Base-by-base conservation (phyloP, 345 rosid species). In the Rhizophora apiculata region DNA sequence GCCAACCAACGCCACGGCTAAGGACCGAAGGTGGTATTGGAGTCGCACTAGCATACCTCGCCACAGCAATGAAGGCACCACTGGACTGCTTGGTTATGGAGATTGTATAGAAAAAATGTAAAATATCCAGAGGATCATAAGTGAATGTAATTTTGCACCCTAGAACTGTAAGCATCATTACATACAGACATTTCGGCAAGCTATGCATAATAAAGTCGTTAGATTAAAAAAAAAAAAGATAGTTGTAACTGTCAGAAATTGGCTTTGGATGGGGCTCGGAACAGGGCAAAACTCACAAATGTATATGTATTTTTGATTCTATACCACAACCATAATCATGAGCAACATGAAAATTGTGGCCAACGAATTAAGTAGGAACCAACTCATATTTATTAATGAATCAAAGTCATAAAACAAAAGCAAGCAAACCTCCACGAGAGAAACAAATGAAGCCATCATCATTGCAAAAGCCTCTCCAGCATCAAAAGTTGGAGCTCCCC, bases 1-100 rank as follows among this genome's bases (percentile, higher is more conserved):
- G 98, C 98, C 98, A 94, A 78, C 98, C 96, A 67, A 94, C 82
- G 24, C 98, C 98, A 6, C 96, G 97, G 85, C 97, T 94, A 30
- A 94, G 88, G 68, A 94, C 78, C 52, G 98, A 91, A 74, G 98
- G 97, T 32, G 97, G 97, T 36, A 93, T 53, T 5, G 97, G 98
- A 39, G 98, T 94, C 54, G 98, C 96, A 65, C 96, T 87, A 54
- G 98, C 95, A 75, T 83, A 94, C 71, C 96, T 88, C 4, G 98
- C 81, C n/a, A 89, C 90, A 55, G 88, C 92, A 72, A 89, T 78
- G 85, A 89, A 94, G 69, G 85, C 87, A 39, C 98, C 97, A 16
- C 96, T 89, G 39, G 98, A 94, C 98, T 94, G 84, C 77, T 75
- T 37, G 72, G 59, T 37, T 32, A 60, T 32, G 63, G 24, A 71